Evolutionary conservation across 805 yeast genomes (phyloP).

Genomic region (Ogataea siamensis): DNA sequence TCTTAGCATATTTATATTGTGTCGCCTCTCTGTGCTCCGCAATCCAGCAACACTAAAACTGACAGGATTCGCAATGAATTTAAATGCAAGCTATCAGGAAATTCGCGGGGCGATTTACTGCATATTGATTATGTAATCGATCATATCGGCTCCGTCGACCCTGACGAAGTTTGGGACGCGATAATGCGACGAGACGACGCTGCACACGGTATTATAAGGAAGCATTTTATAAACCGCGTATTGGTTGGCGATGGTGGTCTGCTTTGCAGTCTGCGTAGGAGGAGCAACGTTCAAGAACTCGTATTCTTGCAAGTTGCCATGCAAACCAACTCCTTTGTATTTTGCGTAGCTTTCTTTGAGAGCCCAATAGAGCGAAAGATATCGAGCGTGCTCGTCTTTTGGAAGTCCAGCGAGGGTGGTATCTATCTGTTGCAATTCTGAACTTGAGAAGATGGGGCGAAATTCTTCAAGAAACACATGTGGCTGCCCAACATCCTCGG

Average conservation of each 20-base stretch:
- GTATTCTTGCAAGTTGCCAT: slow-evolving; percentile 27
- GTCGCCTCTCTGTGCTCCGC: slow-evolving; percentile 1
- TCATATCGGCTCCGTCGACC: slow-evolving; percentile 1
- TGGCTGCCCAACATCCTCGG: slow-evolving; percentile 29
- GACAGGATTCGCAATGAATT: slow-evolving; percentile 1
- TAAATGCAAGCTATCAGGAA: slow-evolving; percentile 1
- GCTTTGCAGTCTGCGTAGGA: not conserved
- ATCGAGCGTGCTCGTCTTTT: slow-evolving; percentile 13
- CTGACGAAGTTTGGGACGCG: not conserved
- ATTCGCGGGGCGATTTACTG: slow-evolving; percentile 5
- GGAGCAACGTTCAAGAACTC: slow-evolving; percentile 20
- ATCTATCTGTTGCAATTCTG: slow-evolving; percentile 31
- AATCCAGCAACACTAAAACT: slow-evolving; percentile 6
- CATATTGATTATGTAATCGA: slow-evolving; percentile 5
- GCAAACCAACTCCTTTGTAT: slow-evolving; percentile 59
- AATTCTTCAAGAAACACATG: slow-evolving; percentile 31
- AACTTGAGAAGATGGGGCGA: slow-evolving; percentile 28
- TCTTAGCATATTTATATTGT: slow-evolving; percentile 6
- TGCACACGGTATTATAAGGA: slow-evolving; percentile 7
- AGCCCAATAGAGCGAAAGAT: slow-evolving; percentile 69
- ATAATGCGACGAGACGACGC: slow-evolving; percentile 1
- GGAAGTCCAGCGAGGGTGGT: slow-evolving; percentile 6
- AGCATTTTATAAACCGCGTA: slow-evolving; percentile 4
- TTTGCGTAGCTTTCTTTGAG: slow-evolving; percentile 76
- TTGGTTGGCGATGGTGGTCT: not conserved